A percentile compares a stretch with the other conserved stretches of the same genome.
These are phyloP conservation scores for Pseudocercospora cruenta DNA, from an alignment of 2,329 filamentous ascomycete genomes.

Conservation along the genomic window DNA sequence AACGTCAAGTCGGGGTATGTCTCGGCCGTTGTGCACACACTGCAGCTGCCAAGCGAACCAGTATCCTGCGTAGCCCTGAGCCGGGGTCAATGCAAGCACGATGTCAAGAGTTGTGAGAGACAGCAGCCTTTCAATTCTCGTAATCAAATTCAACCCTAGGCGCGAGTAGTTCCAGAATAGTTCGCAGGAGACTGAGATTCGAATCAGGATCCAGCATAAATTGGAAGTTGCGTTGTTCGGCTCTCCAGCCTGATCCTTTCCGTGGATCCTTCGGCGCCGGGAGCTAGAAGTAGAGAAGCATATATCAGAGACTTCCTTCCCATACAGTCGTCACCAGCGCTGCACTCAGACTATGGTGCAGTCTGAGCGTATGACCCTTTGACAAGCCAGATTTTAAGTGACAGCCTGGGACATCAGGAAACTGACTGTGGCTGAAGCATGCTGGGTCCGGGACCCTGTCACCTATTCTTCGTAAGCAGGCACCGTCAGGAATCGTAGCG, in stretches of 20 bases:
- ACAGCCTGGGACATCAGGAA: neutral
- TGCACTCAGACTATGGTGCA: neutral
- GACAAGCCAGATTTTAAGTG: neutral
- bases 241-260: neutral
- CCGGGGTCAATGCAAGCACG: neutral
- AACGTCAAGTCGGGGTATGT: neutral
- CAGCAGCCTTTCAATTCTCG: neutral
- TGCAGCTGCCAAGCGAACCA: constrained; percentile 6
- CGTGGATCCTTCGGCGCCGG: neutral
- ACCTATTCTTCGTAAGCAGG: neutral
- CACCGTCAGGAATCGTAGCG: neutral
- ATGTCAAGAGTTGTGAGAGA: neutral
- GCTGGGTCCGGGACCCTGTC: neutral
- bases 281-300: neutral
- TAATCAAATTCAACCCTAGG: neutral
- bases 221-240: neutral
- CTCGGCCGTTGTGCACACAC: neutral
- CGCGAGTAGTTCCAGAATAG: constrained; percentile 1
- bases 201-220: neutral
- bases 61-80: neutral
- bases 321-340: neutral
- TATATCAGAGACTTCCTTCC: neutral
- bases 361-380: neutral
- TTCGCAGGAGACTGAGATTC: neutral
- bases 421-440: neutral